Evolutionary conservation across 352 stramenopile species (phyloP), one percentile per base, ranked within the genome.

Genomic region (Globisporangium sylvaticum): DNA sequence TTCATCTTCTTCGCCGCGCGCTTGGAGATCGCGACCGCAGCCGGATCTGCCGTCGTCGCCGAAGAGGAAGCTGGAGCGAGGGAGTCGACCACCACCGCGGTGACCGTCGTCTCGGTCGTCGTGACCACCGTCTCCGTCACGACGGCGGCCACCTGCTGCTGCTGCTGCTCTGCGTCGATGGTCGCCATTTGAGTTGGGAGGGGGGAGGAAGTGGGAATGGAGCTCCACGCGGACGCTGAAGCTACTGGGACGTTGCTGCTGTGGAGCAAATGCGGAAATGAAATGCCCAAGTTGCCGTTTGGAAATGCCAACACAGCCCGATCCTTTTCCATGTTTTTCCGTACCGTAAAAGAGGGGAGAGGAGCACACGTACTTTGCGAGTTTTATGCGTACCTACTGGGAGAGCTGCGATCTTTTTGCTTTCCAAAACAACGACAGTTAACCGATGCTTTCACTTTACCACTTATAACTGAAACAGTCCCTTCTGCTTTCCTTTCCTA

Each of bases 1-100:
- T 79, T 77, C 27, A 46, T 52, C 52, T 77, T 78, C 65, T 81
- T 81, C 5, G 67, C 67, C 9, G 66, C 61, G 66, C 74, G 71
- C 42, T 80, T 80, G 15, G 67, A 39, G 27, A 62, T 37, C 9
- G 65, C 27, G 22, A 61, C 46, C 0, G 57, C 53, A 5, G 53
- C 55, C 29, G 10, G 31, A 37, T 61, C 55, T 27, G 15, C 24
- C 22, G 48, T 29, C 48, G 48, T 22, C 24, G 50, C 20, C 29
- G 39, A 48, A 48, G 39, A 7, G 15, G 54, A 44, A 22, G n/a
- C 27, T 1, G 46, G 15, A 9, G 31, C n/a, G 22, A 15, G 15
- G 61, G 31, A 18, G 14, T 48, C 55, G 20, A 24, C 20, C 55
- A 48, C 31, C 32, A 44, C 10, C 31, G 34, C 55, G 2, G 31